A percentile compares a stretch with the other conserved stretches of the same genome.
Conservation (phyloP, 2,329 filamentous ascomycete genomes). For the Beauveria scarabaeidicola region DNA sequence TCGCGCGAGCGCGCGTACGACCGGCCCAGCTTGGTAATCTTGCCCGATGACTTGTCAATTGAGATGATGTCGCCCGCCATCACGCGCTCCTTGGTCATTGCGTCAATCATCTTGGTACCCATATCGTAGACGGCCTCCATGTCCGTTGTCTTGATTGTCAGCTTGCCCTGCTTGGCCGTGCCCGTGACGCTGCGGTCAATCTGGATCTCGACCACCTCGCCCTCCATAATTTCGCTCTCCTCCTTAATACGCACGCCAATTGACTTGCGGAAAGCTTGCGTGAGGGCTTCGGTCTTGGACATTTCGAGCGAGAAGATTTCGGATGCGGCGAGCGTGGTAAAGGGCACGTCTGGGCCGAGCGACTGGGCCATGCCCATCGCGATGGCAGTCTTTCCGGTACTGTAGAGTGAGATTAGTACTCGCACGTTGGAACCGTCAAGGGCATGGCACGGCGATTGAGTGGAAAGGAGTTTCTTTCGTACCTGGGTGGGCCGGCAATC, state of each 20-base stretch:
- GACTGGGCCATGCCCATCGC: conserved; percentile 99
- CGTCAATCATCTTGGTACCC: conserved; percentile 99
- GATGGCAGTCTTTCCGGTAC: conserved; percentile 96
- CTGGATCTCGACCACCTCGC: conserved; percentile 97
- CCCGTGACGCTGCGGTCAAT: conserved; percentile 96
- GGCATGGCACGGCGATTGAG: no score
- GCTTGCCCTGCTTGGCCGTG: conserved; percentile 94
- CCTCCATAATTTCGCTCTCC: conserved; percentile 98
- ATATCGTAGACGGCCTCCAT: conserved; percentile 99
- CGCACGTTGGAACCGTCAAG: background rate
- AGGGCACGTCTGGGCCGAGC: conserved; percentile 86
- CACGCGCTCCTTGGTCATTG: conserved; percentile 98
- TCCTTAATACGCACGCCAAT: conserved; percentile 98
- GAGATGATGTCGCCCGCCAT: conserved; percentile 98
- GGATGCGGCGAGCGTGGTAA: conserved; percentile 89
- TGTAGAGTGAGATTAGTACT: conserved; percentile 23
- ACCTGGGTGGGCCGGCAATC: conserved; percentile 88
- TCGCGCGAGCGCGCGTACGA: conserved; percentile 92
- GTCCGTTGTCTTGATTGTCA: conserved; percentile 98
- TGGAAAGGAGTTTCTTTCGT: conserved; percentile 11
- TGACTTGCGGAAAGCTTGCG: conserved; percentile 97
- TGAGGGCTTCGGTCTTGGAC: conserved; percentile 97
- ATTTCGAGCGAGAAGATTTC: conserved; percentile 99
- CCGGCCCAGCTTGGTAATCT: conserved; percentile 93
- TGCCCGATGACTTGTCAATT: conserved; percentile 96